Conservation (phyloP, 352 stramenopile genomes). For the Phytophthora sp. region DNA sequence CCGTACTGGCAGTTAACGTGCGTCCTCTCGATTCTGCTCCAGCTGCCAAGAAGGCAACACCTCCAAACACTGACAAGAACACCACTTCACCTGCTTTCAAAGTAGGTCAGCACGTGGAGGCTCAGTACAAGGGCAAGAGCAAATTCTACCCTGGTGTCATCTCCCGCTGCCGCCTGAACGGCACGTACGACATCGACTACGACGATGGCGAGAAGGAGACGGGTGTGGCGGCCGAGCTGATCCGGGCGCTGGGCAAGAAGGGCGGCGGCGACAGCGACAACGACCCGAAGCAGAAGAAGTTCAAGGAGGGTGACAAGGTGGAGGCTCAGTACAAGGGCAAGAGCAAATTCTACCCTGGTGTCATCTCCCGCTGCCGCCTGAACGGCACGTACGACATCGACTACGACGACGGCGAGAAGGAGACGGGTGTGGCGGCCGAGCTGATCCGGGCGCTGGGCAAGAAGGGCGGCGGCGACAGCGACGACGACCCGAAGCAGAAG, state of each 20-base stretch:
- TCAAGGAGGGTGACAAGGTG: constrained; percentile 43
- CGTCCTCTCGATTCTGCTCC: background rate
- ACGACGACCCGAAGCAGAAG: constrained; percentile 26
- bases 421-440: constrained; percentile 28
- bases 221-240: constrained; percentile 52
- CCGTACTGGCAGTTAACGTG: constrained; percentile 19
- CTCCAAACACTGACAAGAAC: background rate
- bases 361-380: constrained; percentile 48
- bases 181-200: constrained; percentile 82
- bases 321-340: constrained; percentile 74
- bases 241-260: constrained; percentile 34
- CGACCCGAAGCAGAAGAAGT: constrained; percentile 29
- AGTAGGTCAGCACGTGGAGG: constrained; percentile 61
- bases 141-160: constrained; percentile 82
- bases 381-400: constrained; percentile 33
- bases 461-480: constrained; percentile 23
- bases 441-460: constrained; percentile 23
- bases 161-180: constrained; percentile 54
- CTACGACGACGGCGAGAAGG: constrained; percentile 32
- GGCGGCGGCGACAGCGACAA: constrained; percentile 24
- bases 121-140: constrained; percentile 62
- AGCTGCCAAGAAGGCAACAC: background rate
- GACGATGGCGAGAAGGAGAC: constrained; percentile 80
- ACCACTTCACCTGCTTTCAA: constrained; percentile 25
- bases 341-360: constrained; percentile 65